A percentile compares a stretch with the other conserved stretches of the same genome.
Evolutionary conservation across 805 yeast genomes (phyloP).

Genomic region (Wickerhamiella bombiphila): DNA sequence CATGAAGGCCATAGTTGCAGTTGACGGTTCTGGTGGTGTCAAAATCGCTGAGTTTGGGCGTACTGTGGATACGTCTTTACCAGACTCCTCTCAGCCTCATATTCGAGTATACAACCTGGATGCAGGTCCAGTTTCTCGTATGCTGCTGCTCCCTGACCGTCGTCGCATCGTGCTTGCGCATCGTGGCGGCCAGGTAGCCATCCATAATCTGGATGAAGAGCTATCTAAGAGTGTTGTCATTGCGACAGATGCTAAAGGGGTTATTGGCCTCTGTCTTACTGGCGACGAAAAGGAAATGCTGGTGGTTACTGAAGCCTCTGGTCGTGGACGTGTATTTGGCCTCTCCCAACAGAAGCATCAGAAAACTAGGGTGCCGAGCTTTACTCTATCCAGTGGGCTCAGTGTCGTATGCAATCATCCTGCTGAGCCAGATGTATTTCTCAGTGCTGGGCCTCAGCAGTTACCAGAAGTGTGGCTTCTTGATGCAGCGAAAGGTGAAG

Average conservation of each 20-base stretch:
- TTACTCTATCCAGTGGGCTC: conserved; percentile 2
- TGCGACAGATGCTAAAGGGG: not conserved
- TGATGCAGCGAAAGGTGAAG: conserved; percentile 23
- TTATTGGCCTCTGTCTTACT: conserved; percentile 5
- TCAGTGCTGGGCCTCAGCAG: conserved; percentile 76
- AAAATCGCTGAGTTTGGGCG: conserved; percentile 41
- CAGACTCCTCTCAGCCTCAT: conserved; percentile 50
- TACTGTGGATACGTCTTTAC: conserved; percentile 58
- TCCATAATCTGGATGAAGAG: conserved; percentile 14
- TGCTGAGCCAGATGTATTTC: conserved; percentile 38
- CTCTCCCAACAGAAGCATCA: conserved; percentile 21
- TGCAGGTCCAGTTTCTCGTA: conserved; percentile 14
- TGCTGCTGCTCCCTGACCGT: conserved; percentile 4
- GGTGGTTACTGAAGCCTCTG: conserved; percentile 24
- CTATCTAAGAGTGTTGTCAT: conserved; percentile 8
- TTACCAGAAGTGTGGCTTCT: conserved; percentile 36
- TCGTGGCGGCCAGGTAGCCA: conserved; percentile 16
- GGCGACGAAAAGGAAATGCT: conserved; percentile 6
- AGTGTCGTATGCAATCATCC: conserved; percentile 27
- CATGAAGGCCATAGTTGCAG: conserved; percentile 38
- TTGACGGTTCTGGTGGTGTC: conserved; percentile 38
- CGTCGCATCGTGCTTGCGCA: conserved; percentile 18
- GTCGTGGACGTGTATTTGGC: conserved; percentile 19
- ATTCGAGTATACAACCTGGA: conserved; percentile 28
- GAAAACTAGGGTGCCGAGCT: conserved; percentile 3